phyloP scores from a whole-genome alignment of 306 rosid genomes.

The Trifolium pratense region DNA sequence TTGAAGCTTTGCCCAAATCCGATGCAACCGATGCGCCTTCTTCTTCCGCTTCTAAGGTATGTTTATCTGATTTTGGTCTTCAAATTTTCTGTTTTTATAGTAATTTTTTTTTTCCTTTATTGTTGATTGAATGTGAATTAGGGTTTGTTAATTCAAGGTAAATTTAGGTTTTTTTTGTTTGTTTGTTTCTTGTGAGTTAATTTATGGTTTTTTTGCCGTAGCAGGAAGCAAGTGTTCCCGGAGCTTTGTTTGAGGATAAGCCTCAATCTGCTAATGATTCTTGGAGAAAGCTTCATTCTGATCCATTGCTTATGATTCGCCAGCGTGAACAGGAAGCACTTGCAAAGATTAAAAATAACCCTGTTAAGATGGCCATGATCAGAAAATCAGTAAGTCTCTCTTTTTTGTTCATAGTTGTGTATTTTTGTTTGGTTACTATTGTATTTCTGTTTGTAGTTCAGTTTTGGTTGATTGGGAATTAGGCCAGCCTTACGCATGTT shows the following conservation, averaged over 20 bases:
- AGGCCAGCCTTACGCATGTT: neutral
- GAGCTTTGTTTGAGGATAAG: constrained; percentile 90
- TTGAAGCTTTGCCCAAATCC: constrained; percentile 68
- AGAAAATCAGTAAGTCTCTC: constrained; percentile 70
- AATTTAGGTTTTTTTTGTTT: neutral
- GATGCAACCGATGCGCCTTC: constrained; percentile 55
- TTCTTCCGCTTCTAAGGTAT: constrained; percentile 59
- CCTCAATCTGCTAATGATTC: constrained; percentile 92
- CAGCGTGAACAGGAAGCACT: constrained; percentile 93
- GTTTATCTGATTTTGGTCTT: neutral
- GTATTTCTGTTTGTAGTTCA: neutral
- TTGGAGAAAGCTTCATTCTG: constrained; percentile 97
- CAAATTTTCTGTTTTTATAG: neutral
- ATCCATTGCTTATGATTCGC: constrained; percentile 92
- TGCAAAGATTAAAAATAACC: constrained; percentile 80
- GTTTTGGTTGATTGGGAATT: neutral
- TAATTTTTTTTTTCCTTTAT: neutral
- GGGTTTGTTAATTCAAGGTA: too few species aligned
- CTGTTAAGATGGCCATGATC: constrained; percentile 92
- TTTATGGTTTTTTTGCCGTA: constrained; percentile 36
- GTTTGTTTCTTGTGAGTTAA: neutral
- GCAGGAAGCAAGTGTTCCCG: constrained; percentile 61
- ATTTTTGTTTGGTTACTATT: neutral
- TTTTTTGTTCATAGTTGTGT: neutral
- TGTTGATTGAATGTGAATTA: neutral